Conservation (phyloP, 106 monocot species). For the Posidonia australis region DNA sequence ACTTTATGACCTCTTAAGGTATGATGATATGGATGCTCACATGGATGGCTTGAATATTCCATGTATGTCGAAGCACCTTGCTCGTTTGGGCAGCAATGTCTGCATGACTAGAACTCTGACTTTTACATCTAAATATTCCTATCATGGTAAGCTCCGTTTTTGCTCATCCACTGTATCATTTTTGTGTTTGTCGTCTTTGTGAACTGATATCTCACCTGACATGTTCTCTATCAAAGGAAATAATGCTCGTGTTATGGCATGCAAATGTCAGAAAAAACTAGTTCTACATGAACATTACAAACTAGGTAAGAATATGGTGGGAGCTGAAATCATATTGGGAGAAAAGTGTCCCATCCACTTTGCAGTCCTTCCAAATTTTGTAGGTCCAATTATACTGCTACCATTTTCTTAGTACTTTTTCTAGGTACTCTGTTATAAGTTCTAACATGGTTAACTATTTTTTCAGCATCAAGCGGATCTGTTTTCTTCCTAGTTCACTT, state of each 20-base stretch:
- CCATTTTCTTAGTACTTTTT: too few relatives aligned
- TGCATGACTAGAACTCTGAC: slow-evolving; percentile 40
- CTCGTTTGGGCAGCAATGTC: slow-evolving; percentile 33
- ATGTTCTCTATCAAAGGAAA: not conserved
- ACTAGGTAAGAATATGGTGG: not conserved
- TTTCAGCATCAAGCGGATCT: slow-evolving; percentile 61
- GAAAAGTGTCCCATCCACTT: not conserved
- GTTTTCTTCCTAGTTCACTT: slow-evolving; percentile 56
- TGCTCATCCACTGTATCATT: slow-evolving; percentile 20
- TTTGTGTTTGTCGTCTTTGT: not conserved
- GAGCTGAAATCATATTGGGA: not conserved
- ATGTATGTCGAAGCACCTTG: slow-evolving; percentile 33
- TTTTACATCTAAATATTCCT: slow-evolving; percentile 1
- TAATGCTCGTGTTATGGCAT: not conserved
- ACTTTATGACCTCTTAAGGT: not conserved
- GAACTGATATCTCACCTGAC: not conserved
- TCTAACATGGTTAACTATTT: not conserved
- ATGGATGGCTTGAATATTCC: too few relatives aligned
- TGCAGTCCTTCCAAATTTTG: slow-evolving; percentile 4
- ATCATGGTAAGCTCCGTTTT: not conserved
- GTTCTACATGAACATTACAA: not conserved
- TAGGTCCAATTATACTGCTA: not conserved
- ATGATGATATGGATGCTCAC: slow-evolving; percentile 25
- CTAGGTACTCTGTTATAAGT: too few relatives aligned
- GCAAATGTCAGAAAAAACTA: not conserved